These are phyloP conservation scores for Trichosanthes cucumerina DNA, from an alignment of 306 rosid species.

Conservation along the genomic window DNA sequence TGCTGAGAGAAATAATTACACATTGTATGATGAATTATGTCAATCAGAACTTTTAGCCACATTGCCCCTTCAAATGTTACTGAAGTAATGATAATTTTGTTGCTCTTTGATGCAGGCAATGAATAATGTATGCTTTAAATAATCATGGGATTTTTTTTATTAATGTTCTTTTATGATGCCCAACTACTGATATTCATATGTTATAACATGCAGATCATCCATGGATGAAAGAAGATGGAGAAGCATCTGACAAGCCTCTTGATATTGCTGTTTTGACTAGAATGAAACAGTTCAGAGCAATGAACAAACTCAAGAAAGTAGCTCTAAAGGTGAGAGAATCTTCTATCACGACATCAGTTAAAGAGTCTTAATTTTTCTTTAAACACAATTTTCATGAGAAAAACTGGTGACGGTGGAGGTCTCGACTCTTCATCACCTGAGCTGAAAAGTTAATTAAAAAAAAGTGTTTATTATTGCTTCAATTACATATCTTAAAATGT, in stretches of 20 bases:
- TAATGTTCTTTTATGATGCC: neutral
- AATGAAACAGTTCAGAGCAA: slow-evolving; percentile 96
- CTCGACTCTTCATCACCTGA: slow-evolving; percentile 1
- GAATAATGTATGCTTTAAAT: neutral
- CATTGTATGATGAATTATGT: neutral
- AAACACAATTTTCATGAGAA: neutral
- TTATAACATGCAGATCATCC: slow-evolving; percentile 68
- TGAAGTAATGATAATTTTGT: neutral
- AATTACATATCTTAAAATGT: neutral
- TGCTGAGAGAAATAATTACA: neutral
- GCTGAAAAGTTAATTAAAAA: neutral
- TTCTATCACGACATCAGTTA: slow-evolving; percentile 2
- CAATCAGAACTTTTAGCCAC: neutral
- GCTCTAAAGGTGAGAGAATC: slow-evolving; percentile 64
- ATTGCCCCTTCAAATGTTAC: neutral
- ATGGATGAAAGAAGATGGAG: slow-evolving; percentile 95
- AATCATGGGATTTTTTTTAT: neutral
- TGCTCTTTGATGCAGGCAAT: neutral
- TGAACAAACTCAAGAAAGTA: slow-evolving; percentile 95
- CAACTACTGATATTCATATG: neutral
- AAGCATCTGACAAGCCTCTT: slow-evolving; percentile 88
- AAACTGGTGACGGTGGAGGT: neutral
- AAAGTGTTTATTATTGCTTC: neutral
- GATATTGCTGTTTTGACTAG: slow-evolving; percentile 84
- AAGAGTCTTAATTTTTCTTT: neutral